phyloP scores from a whole-genome alignment of 495 filamentous ascomycete genomes.

The Xylaria sp. region DNA sequence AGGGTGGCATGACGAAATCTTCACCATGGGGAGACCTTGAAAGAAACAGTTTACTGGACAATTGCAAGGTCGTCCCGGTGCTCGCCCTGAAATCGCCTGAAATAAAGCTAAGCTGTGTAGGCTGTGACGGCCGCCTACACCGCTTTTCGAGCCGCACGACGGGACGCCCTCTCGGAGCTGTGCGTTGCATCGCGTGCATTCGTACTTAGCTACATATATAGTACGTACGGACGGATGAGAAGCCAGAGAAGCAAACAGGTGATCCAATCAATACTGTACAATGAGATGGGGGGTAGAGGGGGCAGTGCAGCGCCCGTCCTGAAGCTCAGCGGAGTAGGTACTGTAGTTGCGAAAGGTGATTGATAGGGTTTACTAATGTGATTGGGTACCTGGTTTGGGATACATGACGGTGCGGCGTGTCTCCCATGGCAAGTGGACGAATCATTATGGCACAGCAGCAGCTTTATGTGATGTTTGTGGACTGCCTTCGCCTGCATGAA shows the following conservation, averaged over 20 bases:
- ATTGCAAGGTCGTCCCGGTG: not conserved
- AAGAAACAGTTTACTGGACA: not conserved
- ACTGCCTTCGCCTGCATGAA: not conserved
- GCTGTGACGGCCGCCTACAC: conserved; percentile 20
- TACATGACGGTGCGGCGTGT: conserved; percentile 51
- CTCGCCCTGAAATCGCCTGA: not conserved
- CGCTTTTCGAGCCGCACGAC: conserved; percentile 25
- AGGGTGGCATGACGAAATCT: conserved; percentile 20
- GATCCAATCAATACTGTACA: conserved; percentile 16
- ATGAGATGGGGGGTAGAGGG: conserved; percentile 18
- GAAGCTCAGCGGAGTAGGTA: not conserved
- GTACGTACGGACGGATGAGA: conserved; percentile 17
- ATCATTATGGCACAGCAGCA: not conserved
- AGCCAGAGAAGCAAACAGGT: conserved; percentile 25
- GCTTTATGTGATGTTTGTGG: not conserved
- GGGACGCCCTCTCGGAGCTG: conserved; percentile 10
- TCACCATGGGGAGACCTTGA: not conserved
- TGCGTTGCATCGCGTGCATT: conserved; percentile 24
- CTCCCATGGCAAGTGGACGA: conserved; percentile 59
- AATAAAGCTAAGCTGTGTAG: conserved; percentile 15
- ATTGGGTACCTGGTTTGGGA: conserved; percentile 58
- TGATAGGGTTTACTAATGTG: conserved; percentile 10
- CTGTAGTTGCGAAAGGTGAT: conserved; percentile 7
- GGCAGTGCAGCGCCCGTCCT: conserved; percentile 21
- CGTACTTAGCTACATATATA: too few species aligned